Conservation (phyloP, 139 green algal species). For the Chlamydomonas schloesseri region DNA sequence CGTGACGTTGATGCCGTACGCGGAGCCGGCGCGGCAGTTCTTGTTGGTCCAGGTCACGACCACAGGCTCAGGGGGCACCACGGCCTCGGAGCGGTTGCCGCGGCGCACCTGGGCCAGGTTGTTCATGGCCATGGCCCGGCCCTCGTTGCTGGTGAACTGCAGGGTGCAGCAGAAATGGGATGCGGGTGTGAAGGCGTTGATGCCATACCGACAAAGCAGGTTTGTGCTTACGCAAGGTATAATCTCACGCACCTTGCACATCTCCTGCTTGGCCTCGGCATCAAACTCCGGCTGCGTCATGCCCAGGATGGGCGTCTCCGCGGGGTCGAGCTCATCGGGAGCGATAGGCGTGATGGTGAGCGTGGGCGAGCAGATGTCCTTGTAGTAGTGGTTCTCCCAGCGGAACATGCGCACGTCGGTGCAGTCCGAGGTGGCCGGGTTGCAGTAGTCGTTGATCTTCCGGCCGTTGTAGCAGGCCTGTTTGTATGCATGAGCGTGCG, state of each 20-base stretch:
- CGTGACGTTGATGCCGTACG: neutral
- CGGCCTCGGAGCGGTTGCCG: neutral
- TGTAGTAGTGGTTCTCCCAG: neutral
- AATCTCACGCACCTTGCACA: neutral
- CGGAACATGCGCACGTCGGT: neutral
- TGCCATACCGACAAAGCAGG: too few species aligned
- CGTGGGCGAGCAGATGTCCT: neutral
- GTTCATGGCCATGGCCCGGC: neutral
- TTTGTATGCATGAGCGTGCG: too few species aligned
- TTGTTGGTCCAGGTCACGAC: neutral
- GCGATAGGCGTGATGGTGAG: neutral
- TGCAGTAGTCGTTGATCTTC: neutral
- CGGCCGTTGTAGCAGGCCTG: neutral
- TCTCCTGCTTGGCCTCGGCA: neutral
- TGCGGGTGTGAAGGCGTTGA: too few species aligned
- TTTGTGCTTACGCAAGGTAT: too few species aligned
- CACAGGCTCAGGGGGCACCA: too few species aligned
- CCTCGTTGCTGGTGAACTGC: conserved; percentile 2
- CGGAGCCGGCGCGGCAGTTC: neutral
- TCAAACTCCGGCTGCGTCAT: neutral
- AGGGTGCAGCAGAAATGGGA: too few species aligned
- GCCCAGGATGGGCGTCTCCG: neutral
- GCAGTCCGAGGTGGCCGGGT: neutral
- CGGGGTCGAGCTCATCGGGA: neutral
- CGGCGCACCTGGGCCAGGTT: neutral